Evolutionary conservation across 768 basidiomycete genomes (phyloP).

Genomic region (Mycena amicta): DNA sequence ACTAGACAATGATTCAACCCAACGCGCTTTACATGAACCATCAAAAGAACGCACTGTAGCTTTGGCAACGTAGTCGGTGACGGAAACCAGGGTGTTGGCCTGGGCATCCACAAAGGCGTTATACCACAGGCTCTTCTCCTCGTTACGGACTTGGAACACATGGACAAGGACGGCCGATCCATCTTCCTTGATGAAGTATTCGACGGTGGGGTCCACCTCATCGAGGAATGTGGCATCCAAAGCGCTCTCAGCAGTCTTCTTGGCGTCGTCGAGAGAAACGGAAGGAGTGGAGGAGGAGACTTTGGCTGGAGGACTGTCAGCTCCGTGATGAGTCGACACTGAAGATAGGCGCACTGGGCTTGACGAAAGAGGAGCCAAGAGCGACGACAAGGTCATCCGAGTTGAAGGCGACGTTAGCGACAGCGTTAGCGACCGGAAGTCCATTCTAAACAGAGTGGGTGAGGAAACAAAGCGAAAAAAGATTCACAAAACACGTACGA

Average conservation of each 20-base stretch:
- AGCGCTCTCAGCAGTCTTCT: constrained; percentile 32
- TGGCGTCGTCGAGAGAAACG: constrained; percentile 34
- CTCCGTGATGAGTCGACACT: background rate
- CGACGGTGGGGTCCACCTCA: constrained; percentile 32
- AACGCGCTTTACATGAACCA: constrained; percentile 27
- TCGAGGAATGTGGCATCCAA: constrained; percentile 32
- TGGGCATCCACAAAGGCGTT: constrained; percentile 53
- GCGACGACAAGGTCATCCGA: constrained; percentile 22
- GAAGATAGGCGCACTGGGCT: constrained; percentile 31
- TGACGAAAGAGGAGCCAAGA: constrained; percentile 24
- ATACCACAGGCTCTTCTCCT: constrained; percentile 40
- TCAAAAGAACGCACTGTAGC: constrained; percentile 38
- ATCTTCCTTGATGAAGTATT: constrained; percentile 36
- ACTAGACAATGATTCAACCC: constrained; percentile 27
- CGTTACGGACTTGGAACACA: constrained; percentile 25
- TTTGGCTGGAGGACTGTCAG: background rate
- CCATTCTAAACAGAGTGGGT: constrained; percentile 22
- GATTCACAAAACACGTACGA: constrained; percentile 32
- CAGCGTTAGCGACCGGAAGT: constrained; percentile 33
- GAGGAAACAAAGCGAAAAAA: too few species aligned
- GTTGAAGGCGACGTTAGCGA: constrained; percentile 27
- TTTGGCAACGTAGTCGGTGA: constrained; percentile 49
- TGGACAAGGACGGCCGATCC: constrained; percentile 34
- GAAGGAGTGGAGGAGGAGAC: constrained; percentile 28
- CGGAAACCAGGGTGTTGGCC: constrained; percentile 40